phyloP scores from a whole-genome alignment of 495 filamentous ascomycete species.

The Penicillium waksmanii region DNA sequence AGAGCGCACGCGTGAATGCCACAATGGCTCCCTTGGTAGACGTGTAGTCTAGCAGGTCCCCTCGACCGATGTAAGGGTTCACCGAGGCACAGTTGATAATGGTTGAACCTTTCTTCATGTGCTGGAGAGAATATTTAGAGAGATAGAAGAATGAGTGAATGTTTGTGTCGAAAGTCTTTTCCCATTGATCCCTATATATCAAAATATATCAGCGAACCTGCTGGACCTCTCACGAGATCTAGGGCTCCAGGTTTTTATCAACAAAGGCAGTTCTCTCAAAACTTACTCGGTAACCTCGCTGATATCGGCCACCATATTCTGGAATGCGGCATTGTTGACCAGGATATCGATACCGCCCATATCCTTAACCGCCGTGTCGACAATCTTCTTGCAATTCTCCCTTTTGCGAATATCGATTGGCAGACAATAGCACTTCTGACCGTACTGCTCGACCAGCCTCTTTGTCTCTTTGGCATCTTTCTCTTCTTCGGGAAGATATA shows the following conservation, averaged over 20 bases:
- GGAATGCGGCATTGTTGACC: slow-evolving; percentile 80
- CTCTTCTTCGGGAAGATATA: slow-evolving; percentile 77
- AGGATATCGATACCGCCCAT: slow-evolving; percentile 76
- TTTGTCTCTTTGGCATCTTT: slow-evolving; percentile 81
- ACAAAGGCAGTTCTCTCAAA: too few relatives aligned
- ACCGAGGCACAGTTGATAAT: slow-evolving; percentile 86
- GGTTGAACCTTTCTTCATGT: slow-evolving; percentile 74
- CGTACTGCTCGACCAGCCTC: slow-evolving; percentile 65
- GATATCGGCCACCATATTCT: slow-evolving; percentile 74
- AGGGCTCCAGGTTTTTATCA: too few relatives aligned
- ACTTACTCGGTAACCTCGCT: slow-evolving; percentile 71
- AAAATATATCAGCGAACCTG: slow-evolving; percentile 5
- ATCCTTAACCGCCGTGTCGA: slow-evolving; percentile 63
- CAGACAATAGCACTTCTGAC: slow-evolving; percentile 60
- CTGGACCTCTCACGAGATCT: not conserved
- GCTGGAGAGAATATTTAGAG: slow-evolving; percentile 75
- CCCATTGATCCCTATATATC: slow-evolving; percentile 69
- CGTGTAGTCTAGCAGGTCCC: slow-evolving; percentile 85
- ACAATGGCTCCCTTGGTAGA: slow-evolving; percentile 83
- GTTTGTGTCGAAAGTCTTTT: slow-evolving; percentile 73
- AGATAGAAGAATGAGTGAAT: slow-evolving; percentile 77
- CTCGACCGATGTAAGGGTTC: slow-evolving; percentile 81
- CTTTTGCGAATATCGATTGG: slow-evolving; percentile 64
- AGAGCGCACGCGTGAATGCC: slow-evolving; percentile 77
- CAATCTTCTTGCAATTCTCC: slow-evolving; percentile 71